These are phyloP conservation scores for Hysterium pulicare DNA, from an alignment of 2,329 filamentous ascomycete species.

Conservation along the genomic window DNA sequence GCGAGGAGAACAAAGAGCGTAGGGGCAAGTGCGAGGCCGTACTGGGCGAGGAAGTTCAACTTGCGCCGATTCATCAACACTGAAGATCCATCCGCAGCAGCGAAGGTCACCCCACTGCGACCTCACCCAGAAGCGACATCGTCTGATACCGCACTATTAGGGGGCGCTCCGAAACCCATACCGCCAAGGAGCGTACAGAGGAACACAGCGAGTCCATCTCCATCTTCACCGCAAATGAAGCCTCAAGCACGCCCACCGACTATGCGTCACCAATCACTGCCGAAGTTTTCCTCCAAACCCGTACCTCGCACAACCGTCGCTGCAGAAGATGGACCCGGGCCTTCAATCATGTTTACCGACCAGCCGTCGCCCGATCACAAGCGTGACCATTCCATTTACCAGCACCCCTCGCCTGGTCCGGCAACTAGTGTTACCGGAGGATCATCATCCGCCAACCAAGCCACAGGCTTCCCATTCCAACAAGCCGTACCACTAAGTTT, in stretches of 20 bases:
- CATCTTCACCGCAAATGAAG: slow-evolving; percentile 19
- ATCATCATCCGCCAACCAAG: slow-evolving; percentile 10
- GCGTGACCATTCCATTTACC: slow-evolving; percentile 17
- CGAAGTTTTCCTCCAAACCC: slow-evolving; percentile 69
- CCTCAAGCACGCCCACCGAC: slow-evolving; percentile 44
- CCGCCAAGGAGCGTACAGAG: slow-evolving; percentile 13
- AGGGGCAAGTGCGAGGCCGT: slow-evolving; percentile 18
- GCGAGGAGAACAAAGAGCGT: slow-evolving; percentile 19
- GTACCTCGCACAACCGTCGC: slow-evolving; percentile 68
- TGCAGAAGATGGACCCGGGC: slow-evolving; percentile 61
- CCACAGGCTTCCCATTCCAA: slow-evolving; percentile 52
- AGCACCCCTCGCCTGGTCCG: slow-evolving; percentile 5
- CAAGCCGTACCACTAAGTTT: slow-evolving; percentile 71
- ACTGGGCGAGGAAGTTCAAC: slow-evolving; percentile 24
- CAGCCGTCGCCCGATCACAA: slow-evolving; percentile 21
- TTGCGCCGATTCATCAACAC: slow-evolving; percentile 26
- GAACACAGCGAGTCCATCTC: slow-evolving; percentile 15
- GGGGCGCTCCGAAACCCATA: not conserved
- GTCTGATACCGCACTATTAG: slow-evolving; percentile 27
- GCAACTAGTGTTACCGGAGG: slow-evolving; percentile 1
- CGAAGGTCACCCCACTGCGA: slow-evolving; percentile 21
- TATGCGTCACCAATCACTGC: slow-evolving; percentile 54
- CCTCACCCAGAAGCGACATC: slow-evolving; percentile 22
- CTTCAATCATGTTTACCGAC: slow-evolving; percentile 73
- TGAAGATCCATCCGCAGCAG: slow-evolving; percentile 13